Base-by-base conservation (phyloP, 2,329 filamentous ascomycete genomes). In the Aspergillus pseudoterreus region DNA sequence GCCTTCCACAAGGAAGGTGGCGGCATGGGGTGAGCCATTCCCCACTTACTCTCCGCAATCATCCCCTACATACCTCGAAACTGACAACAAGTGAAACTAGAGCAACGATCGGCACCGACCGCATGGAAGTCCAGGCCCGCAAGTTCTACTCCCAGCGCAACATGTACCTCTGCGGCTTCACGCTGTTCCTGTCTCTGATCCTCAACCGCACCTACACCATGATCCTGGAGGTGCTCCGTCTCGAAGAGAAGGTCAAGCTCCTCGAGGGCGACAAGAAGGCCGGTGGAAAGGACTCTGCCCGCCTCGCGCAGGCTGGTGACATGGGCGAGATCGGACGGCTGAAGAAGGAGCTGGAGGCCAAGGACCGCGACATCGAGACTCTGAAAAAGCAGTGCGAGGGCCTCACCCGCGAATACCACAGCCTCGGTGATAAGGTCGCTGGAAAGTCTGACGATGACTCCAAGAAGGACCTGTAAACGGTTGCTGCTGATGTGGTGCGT, bases 61-160 rank as follows among this genome's bases (percentile, higher is more conserved):
- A 38, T 17, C 14, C 8, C 5, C 12, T 4, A 17, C 14, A 38
- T 38, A 38, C 35, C 35, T 19, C 35, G 4, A 38, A 11, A 27
- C 56, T 60, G 50, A 61, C 42, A n/a, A 14, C n/a, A 35, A 44
- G 15, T 47, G 48, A 53, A 74, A 41, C 49, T 47, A 57, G 62
- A 84, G 87, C 85, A 47, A 85, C 92, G 54, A 84, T 96, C 65
- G 92, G 94, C 58, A 87, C 90, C 69, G 94, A 97, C 72, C 92
- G 94, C 59, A 91, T 95, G 83, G 94, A 99, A 77, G 92, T 97
- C 47, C 94, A 99, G 76, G 92, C 94, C 60, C 91, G 94, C 82
- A 99, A 99, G 78, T 99, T 99, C 82, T 99, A 99, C 83, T 96
- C 92, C 56, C 92, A 99, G 80, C 92, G 94, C 75, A 99, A 99